A percentile compares a stretch with the other conserved stretches of the same genome.
phyloP scores from a whole-genome alignment of 371 early-diverging fungal genomes.

The Spiromyces aspiralis region DNA sequence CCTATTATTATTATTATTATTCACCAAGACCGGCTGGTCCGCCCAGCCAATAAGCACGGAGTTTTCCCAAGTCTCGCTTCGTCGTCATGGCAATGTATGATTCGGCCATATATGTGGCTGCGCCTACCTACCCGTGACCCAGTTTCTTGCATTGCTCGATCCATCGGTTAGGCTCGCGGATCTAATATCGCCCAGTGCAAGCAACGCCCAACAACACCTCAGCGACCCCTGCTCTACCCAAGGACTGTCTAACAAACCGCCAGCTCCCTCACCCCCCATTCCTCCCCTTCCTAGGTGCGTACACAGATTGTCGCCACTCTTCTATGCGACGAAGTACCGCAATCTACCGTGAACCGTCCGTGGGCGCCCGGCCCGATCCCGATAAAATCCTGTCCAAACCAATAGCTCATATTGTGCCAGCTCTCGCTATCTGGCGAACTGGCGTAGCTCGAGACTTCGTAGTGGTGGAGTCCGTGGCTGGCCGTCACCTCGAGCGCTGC shows the following conservation, averaged over 20 bases:
- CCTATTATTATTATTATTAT: neutral
- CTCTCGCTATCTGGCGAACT: slow-evolving; percentile 29
- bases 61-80: too few relatives aligned
- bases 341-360: slow-evolving; percentile 39
- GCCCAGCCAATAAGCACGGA: neutral
- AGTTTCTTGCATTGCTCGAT: neutral
- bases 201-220: neutral
- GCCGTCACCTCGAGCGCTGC: slow-evolving; percentile 32
- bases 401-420: slow-evolving; percentile 63
- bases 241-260: slow-evolving; percentile 1
- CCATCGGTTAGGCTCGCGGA: slow-evolving; percentile 2
- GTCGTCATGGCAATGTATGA: too few relatives aligned
- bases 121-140: neutral
- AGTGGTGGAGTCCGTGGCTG: slow-evolving; percentile 45
- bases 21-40: neutral
- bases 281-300: slow-evolving; percentile 28
- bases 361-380: slow-evolving; percentile 84
- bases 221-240: neutral
- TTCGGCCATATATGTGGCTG: neutral
- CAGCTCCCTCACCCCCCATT: slow-evolving; percentile 42
- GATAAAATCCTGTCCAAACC: slow-evolving; percentile 66
- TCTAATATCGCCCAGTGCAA: neutral
- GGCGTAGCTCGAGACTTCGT: slow-evolving; percentile 75
- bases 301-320: slow-evolving; percentile 32
- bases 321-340: neutral